These are phyloP conservation scores for Kwoniella dendrophila DNA, from an alignment of 768 basidiomycete species.

Conservation along the genomic window DNA sequence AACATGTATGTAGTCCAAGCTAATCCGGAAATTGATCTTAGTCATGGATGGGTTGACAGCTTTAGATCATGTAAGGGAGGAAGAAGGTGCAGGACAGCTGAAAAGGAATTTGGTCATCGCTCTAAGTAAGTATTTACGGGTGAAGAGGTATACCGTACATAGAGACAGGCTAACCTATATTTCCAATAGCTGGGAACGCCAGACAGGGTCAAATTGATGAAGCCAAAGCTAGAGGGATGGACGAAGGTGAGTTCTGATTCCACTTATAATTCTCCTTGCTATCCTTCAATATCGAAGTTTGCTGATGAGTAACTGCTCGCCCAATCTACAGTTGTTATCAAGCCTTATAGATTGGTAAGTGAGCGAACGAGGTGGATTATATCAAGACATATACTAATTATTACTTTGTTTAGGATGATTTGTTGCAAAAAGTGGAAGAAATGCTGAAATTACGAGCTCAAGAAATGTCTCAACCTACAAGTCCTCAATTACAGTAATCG, in stretches of 20 bases:
- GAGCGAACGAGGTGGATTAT: no score
- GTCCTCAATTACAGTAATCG: background rate
- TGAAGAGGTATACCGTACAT: background rate
- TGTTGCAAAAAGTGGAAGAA: slow-evolving; percentile 41
- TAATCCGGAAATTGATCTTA: background rate
- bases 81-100: slow-evolving; percentile 43
- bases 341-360: slow-evolving; percentile 45
- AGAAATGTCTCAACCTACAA: slow-evolving; percentile 3
- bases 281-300: no score
- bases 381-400: background rate
- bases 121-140: slow-evolving; percentile 35
- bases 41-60: slow-evolving; percentile 55
- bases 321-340: slow-evolving; percentile 38
- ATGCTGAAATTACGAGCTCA: slow-evolving; percentile 32
- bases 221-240: slow-evolving; percentile 50
- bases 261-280: background rate
- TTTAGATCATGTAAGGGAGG: slow-evolving; percentile 42
- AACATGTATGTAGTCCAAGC: background rate
- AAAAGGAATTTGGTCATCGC: slow-evolving; percentile 44
- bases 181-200: slow-evolving; percentile 52
- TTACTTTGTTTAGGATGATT: slow-evolving; percentile 30
- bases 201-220: slow-evolving; percentile 53
- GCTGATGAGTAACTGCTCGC: background rate
- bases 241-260: slow-evolving; percentile 36
- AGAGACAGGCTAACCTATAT: no score